These are phyloP conservation scores for Gryganskiella cystojenkinii DNA, from an alignment of 192 early-diverging fungal genomes.

Conservation along the genomic window DNA sequence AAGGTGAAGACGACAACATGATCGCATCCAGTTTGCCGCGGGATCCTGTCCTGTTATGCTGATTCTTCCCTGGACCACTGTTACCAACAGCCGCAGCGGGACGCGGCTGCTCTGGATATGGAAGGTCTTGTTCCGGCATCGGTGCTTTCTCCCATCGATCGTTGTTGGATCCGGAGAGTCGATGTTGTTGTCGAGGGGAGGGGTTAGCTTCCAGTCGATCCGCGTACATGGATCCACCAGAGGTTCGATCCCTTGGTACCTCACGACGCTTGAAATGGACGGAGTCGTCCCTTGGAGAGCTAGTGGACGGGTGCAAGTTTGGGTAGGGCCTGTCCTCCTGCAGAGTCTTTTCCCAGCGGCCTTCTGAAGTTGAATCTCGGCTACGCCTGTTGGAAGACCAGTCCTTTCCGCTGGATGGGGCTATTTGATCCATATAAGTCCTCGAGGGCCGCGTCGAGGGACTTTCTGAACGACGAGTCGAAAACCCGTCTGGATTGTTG, in stretches of 20 bases:
- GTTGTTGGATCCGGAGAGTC: neutral
- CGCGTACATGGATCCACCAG: slow-evolving; percentile 34
- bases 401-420: neutral
- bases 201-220: slow-evolving; percentile 24
- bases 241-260: neutral
- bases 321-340: slow-evolving; percentile 52
- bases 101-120: slow-evolving; percentile 19
- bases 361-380: slow-evolving; percentile 12
- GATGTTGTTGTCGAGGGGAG: neutral
- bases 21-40: neutral
- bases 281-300: slow-evolving; percentile 29
- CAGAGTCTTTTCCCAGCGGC: slow-evolving; percentile 43
- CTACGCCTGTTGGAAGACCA: slow-evolving; percentile 12
- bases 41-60: slow-evolving; percentile 3
- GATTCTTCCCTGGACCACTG: neutral
- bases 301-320: neutral
- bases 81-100: neutral
- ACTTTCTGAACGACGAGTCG: no score
- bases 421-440: neutral
- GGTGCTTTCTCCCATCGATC: slow-evolving; percentile 36
- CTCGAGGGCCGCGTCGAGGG: no score
- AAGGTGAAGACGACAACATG: neutral
- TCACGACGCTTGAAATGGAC: slow-evolving; percentile 37
- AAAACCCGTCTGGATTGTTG: no score
- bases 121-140: slow-evolving; percentile 15